Conservation (phyloP, 768 basidiomycete genomes). For the Panellus pusillus region DNA sequence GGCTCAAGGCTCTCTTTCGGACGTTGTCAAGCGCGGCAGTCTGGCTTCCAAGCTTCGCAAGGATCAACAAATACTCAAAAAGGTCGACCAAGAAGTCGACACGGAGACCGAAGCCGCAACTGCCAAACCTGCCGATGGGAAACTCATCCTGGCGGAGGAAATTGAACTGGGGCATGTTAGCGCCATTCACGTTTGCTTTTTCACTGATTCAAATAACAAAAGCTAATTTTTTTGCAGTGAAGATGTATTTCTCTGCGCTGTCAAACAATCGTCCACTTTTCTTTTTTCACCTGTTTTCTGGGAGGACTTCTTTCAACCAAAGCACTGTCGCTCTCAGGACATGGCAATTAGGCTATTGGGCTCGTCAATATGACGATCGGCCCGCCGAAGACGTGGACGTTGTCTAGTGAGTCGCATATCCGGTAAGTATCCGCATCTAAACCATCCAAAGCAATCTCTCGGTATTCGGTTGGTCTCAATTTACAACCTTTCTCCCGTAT, state of each 20-base stretch:
- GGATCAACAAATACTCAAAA: conserved; percentile 31
- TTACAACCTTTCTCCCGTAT: neutral
- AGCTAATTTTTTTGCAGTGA: conserved; percentile 2
- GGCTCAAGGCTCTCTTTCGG: conserved; percentile 39
- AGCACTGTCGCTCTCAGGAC: conserved; percentile 1
- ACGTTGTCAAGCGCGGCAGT: conserved; percentile 34
- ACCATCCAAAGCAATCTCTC: conserved; percentile 2
- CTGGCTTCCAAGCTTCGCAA: conserved; percentile 31
- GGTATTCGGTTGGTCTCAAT: conserved; percentile 2
- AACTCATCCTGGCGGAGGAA: conserved; percentile 64
- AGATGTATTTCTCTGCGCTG: conserved; percentile 15
- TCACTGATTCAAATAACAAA: neutral
- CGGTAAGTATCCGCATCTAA: neutral
- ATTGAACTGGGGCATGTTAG: conserved; percentile 57
- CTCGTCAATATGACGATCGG: conserved; percentile 11
- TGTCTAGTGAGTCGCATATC: conserved; percentile 5
- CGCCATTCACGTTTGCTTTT: conserved; percentile 12
- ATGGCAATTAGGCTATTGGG: conserved; percentile 21
- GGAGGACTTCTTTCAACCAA: conserved; percentile 5
- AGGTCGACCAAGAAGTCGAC: conserved; percentile 27
- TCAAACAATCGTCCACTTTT: conserved; percentile 10
- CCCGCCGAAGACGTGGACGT: conserved; percentile 15
- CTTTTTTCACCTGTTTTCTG: conserved; percentile 11
- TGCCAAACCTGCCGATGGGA: conserved; percentile 40
- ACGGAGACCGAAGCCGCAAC: conserved; percentile 33